phyloP scores from a whole-genome alignment of 352 stramenopile genomes.

The Globisporangium barbulae region DNA sequence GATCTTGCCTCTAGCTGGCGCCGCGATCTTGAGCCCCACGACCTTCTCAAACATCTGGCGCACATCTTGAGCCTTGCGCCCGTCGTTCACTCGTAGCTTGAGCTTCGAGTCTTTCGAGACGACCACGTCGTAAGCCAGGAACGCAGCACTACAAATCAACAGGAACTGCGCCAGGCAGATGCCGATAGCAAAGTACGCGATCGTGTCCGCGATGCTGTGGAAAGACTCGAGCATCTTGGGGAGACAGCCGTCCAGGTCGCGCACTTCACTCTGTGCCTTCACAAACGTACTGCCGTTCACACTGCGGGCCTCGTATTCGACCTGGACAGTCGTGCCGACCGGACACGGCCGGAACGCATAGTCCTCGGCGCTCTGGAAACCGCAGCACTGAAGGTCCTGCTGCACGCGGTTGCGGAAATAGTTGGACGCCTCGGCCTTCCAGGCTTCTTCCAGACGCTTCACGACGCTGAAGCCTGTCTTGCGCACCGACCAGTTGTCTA shows the following conservation, averaged over 20 bases:
- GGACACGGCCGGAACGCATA: slow-evolving; percentile 53
- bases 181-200: slow-evolving; percentile 36
- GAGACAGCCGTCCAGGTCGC: slow-evolving; percentile 50
- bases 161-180: slow-evolving; percentile 39
- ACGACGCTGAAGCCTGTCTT: slow-evolving; percentile 68
- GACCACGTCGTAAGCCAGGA: slow-evolving; percentile 56
- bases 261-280: slow-evolving; percentile 42
- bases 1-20: slow-evolving; percentile 62
- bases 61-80: slow-evolving; percentile 24
- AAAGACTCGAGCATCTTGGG: slow-evolving; percentile 50
- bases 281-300: slow-evolving; percentile 52
- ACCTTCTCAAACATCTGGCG: slow-evolving; percentile 67
- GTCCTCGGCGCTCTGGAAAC: slow-evolving; percentile 45
- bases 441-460: slow-evolving; percentile 39
- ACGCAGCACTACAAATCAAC: slow-evolving; percentile 36
- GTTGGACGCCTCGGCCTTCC: slow-evolving; percentile 34
- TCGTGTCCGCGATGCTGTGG: slow-evolving; percentile 32
- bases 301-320: slow-evolving; percentile 57
- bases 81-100: slow-evolving; percentile 45
- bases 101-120: slow-evolving; percentile 68
- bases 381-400: slow-evolving; percentile 68
- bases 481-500: slow-evolving; percentile 69
- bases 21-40: slow-evolving; percentile 66
- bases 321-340: slow-evolving; percentile 31
- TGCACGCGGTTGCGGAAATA: slow-evolving; percentile 52